These are phyloP conservation scores for Madurella fahalii DNA, from an alignment of 2,329 filamentous ascomycete species.

Conservation along the genomic window DNA sequence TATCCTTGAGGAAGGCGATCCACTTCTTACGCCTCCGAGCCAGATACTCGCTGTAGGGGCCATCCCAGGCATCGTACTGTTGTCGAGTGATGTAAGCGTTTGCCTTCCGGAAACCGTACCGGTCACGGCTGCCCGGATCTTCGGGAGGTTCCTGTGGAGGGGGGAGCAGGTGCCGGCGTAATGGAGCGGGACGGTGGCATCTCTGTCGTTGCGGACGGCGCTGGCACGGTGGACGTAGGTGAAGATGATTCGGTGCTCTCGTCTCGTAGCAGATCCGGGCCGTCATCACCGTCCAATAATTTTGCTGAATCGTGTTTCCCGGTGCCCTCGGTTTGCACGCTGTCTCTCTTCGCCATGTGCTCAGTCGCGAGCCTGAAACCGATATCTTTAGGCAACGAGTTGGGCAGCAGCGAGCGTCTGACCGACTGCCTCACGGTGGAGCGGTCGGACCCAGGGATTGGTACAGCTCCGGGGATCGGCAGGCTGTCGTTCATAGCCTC, in stretches of 20 bases:
- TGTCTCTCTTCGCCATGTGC: conserved; percentile 20
- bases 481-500: conserved; percentile 39
- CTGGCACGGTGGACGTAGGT: conserved; percentile 3
- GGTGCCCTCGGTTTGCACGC: conserved; percentile 17
- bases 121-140: conserved; percentile 59
- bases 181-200: conserved; percentile 8
- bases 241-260: conserved; percentile 4
- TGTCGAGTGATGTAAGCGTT: conserved; percentile 72
- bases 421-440: conserved; percentile 35
- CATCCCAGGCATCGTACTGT: conserved; percentile 80
- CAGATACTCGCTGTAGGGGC: conserved; percentile 69
- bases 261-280: neutral
- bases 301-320: conserved; percentile 50
- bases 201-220: neutral
- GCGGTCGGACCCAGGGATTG: conserved; percentile 18
- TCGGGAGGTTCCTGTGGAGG: conserved; percentile 38
- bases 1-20: conserved; percentile 71
- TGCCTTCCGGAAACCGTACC: conserved; percentile 88
- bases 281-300: conserved; percentile 36
- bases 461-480: conserved; percentile 26
- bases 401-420: conserved; percentile 32
- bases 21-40: conserved; percentile 76
- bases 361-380: conserved; percentile 31
- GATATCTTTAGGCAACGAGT: conserved; percentile 33
- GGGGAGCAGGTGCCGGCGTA: conserved; percentile 27